These are phyloP conservation scores for Floccularia luteovirens DNA, from an alignment of 768 basidiomycete genomes.

Conservation along the genomic window DNA sequence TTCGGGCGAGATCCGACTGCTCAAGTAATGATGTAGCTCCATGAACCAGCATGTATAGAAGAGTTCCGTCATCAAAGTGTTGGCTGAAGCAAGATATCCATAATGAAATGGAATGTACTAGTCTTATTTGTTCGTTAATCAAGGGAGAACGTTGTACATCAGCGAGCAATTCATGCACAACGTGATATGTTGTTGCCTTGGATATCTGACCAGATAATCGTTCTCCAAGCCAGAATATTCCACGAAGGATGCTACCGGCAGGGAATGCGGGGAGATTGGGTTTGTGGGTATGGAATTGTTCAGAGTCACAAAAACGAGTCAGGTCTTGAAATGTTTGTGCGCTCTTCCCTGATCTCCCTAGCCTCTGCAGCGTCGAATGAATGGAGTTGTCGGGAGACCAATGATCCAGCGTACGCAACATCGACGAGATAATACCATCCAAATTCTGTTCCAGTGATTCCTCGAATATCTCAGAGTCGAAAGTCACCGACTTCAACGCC, in stretches of 20 bases:
- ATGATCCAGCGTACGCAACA: slow-evolving; percentile 58
- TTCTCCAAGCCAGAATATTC: slow-evolving; percentile 53
- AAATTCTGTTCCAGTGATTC: slow-evolving; percentile 32
- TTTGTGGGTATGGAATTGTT: slow-evolving; percentile 44
- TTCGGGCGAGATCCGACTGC: slow-evolving; percentile 58
- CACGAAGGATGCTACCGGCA: slow-evolving; percentile 39
- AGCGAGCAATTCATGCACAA: slow-evolving; percentile 66
- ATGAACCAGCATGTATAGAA: slow-evolving; percentile 64
- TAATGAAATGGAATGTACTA: slow-evolving; percentile 65
- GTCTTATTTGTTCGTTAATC: slow-evolving; percentile 77
- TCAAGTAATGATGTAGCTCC: slow-evolving; percentile 58
- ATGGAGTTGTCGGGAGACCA: slow-evolving; percentile 46
- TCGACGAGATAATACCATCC: slow-evolving; percentile 49
- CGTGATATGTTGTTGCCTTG: slow-evolving; percentile 67
- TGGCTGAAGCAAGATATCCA: slow-evolving; percentile 58
- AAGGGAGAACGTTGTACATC: slow-evolving; percentile 59
- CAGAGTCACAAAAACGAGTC: slow-evolving; percentile 40
- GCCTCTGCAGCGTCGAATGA: slow-evolving; percentile 28
- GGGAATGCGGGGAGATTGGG: slow-evolving; percentile 62
- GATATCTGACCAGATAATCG: slow-evolving; percentile 32
- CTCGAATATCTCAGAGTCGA: slow-evolving; percentile 23
- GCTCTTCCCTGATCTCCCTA: slow-evolving; percentile 25
- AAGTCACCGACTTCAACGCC: slow-evolving; percentile 23
- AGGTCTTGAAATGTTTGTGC: slow-evolving; percentile 40
- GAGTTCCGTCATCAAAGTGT: slow-evolving; percentile 46